Percentiles rank a stretch among this genome's conserved stretches.
phyloP scores from a whole-genome alignment of 2,329 filamentous ascomycete species.

The Thielaviopsis populi region DNA sequence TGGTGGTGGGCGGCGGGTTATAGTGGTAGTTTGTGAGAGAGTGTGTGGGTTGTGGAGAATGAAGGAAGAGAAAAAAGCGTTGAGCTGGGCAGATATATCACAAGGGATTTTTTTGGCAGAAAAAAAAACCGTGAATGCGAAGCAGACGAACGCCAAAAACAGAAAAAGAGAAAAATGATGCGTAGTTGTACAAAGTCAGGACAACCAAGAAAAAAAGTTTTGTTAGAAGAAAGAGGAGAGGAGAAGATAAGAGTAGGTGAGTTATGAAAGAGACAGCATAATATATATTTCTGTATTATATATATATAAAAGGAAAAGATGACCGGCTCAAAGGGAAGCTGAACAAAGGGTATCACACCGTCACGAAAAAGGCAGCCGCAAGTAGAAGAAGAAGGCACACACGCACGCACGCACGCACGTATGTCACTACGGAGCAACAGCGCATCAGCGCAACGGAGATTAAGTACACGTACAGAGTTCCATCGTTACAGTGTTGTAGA shows the following conservation, averaged over 20 bases:
- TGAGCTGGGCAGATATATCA: constrained; percentile 7
- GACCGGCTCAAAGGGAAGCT: neutral
- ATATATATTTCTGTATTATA: too few relatives aligned
- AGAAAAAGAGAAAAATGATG: neutral
- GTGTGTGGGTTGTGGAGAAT: constrained; percentile 4
- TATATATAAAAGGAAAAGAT: neutral
- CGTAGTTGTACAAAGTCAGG: neutral
- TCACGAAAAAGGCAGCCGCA: neutral
- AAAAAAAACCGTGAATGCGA: neutral
- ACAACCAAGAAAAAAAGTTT: neutral
- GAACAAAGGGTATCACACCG: neutral
- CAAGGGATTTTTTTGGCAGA: constrained; percentile 2
- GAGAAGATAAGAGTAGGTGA: neutral
- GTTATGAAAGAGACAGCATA: too few relatives aligned
- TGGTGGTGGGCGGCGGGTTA: constrained; percentile 24
- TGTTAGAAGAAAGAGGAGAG: neutral
- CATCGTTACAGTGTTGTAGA: neutral
- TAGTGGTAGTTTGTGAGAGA: constrained; percentile 18
- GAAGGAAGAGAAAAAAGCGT: constrained; percentile 4
- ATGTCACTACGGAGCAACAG: neutral
- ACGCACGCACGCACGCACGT: neutral
- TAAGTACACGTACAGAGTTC: neutral
- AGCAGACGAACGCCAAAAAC: neutral
- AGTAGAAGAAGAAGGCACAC: neutral
- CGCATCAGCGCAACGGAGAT: neutral